These are phyloP conservation scores for Talaromyces atroroseus DNA, from an alignment of 2,329 filamentous ascomycete genomes.

Conservation along the genomic window DNA sequence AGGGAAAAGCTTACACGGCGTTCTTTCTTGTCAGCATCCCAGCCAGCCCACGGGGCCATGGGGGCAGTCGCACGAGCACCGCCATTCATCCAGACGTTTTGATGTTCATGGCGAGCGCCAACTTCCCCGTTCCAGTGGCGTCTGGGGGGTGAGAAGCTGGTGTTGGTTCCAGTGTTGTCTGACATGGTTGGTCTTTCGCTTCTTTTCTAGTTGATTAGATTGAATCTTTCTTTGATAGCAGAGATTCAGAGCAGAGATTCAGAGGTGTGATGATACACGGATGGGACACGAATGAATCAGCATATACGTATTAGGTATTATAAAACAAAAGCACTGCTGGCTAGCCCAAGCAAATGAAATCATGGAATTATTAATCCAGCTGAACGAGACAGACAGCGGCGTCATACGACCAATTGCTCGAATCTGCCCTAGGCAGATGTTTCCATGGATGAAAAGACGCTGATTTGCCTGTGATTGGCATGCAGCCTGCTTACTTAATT, in stretches of 20 bases:
- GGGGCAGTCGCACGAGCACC: slow-evolving; percentile 24
- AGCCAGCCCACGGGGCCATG: slow-evolving; percentile 18
- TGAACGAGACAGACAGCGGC: not conserved
- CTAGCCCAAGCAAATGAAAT: not conserved
- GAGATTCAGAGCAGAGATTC: not conserved
- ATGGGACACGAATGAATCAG: not conserved
- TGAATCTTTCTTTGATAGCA: too few relatives aligned
- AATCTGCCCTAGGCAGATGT: not conserved
- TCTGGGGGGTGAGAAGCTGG: slow-evolving; percentile 19
- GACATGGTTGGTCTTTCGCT: not conserved
- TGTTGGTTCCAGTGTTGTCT: slow-evolving; percentile 2
- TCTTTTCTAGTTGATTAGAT: not conserved
- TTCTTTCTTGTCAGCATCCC: slow-evolving; percentile 16
- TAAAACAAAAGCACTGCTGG: not conserved
- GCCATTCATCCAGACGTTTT: slow-evolving; percentile 32
- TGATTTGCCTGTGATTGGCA: not conserved
- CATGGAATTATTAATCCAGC: not conserved
- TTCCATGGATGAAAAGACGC: not conserved
- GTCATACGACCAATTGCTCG: not conserved
- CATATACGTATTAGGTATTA: not conserved
- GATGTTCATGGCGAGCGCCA: slow-evolving; percentile 32
- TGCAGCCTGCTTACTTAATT: not conserved
- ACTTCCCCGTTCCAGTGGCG: slow-evolving; percentile 32
- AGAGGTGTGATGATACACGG: not conserved
- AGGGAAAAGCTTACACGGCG: slow-evolving; percentile 22